phyloP scores from a whole-genome alignment of 1,284 basidiomycete species.

The Xanthoconium separans region DNA sequence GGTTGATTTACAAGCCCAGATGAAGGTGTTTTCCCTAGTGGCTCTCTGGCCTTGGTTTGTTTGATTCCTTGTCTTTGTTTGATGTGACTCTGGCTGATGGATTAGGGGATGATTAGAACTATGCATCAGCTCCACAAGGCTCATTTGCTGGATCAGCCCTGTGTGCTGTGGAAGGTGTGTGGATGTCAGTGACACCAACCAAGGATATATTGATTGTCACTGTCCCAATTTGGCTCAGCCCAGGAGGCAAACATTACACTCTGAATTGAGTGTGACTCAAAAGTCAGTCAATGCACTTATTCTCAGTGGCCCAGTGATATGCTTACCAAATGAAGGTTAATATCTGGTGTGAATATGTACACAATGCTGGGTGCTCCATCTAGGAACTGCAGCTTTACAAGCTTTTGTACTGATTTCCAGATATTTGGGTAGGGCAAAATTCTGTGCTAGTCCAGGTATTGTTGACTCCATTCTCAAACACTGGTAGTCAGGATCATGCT shows the following conservation, averaged over 20 bases:
- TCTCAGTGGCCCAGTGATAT: not conserved
- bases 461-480: too few relatives aligned
- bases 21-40: conserved; percentile 49
- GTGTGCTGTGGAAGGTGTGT: too few relatives aligned
- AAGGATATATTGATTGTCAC: too few relatives aligned
- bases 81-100: not conserved
- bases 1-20: conserved; percentile 40
- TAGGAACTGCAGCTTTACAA: not conserved
- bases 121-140: conserved; percentile 18
- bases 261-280: not conserved
- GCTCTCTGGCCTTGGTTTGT: conserved; percentile 51
- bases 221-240: too few relatives aligned
- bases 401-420: too few relatives aligned
- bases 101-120: conserved; percentile 8
- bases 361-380: not conserved
- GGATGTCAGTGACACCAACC: too few relatives aligned
- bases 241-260: too few relatives aligned
- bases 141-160: too few relatives aligned
- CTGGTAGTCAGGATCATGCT: too few relatives aligned
- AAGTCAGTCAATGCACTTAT: not conserved
- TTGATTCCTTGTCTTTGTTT: not conserved
- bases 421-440: too few relatives aligned
- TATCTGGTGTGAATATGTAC: not conserved
- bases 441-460: too few relatives aligned
- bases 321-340: not conserved